phyloP scores from a whole-genome alignment of 352 stramenopile genomes.

The Phytophthora ramorum region DNA sequence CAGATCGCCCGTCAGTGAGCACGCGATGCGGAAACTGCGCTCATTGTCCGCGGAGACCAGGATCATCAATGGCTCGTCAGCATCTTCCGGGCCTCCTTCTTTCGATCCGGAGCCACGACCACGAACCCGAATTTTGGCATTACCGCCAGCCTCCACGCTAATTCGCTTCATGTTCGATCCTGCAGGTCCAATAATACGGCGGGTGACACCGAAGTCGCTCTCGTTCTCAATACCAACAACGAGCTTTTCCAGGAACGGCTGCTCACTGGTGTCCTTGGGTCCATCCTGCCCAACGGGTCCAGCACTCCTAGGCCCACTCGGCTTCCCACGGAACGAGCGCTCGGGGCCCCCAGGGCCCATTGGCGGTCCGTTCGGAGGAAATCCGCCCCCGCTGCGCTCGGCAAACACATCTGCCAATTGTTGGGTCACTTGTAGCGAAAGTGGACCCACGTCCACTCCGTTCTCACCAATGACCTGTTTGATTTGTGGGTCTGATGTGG shows the following conservation, averaged over 20 bases:
- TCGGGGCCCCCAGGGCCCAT: slow-evolving; percentile 33
- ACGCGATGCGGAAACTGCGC: slow-evolving; percentile 82
- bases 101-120: slow-evolving; percentile 82
- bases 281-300: slow-evolving; percentile 18
- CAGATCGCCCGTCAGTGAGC: slow-evolving; percentile 69
- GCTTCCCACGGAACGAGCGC: slow-evolving; percentile 26
- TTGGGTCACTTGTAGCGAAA: slow-evolving; percentile 74
- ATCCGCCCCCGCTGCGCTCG: slow-evolving; percentile 62
- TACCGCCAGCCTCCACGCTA: slow-evolving; percentile 77
- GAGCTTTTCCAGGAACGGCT: slow-evolving; percentile 73
- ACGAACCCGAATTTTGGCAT: slow-evolving; percentile 88
- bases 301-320: slow-evolving; percentile 19
- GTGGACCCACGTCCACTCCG: slow-evolving; percentile 59
- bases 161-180: slow-evolving; percentile 91
- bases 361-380: slow-evolving; percentile 43
- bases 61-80: slow-evolving; percentile 83
- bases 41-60: slow-evolving; percentile 89
- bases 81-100: slow-evolving; percentile 72
- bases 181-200: slow-evolving; percentile 81
- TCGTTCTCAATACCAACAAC: slow-evolving; percentile 89
- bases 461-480: slow-evolving; percentile 73
- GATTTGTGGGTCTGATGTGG: slow-evolving; percentile 72
- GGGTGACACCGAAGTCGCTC: slow-evolving; percentile 85
- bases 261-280: slow-evolving; percentile 36
- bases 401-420: slow-evolving; percentile 77